A percentile compares a stretch with the other conserved stretches of the same genome.
Conservation (phyloP, 768 basidiomycete species). For the Coprinellus aureogranulatus region DNA sequence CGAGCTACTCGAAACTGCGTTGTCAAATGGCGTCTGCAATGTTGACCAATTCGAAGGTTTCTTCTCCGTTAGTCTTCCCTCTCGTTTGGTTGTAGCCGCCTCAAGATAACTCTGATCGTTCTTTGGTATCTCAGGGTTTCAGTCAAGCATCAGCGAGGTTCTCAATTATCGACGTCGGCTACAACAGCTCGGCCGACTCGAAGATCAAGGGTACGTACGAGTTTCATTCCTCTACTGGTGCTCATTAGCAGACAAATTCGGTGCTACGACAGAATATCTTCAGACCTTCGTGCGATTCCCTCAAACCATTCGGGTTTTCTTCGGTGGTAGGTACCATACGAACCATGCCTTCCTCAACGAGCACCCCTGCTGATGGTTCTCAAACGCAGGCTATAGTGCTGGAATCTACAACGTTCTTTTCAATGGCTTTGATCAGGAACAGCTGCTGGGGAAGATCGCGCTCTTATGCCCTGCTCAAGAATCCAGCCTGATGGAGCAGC, state of each 20-base stretch:
- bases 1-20: slow-evolving; percentile 49
- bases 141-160: slow-evolving; percentile 74
- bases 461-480: slow-evolving; percentile 50
- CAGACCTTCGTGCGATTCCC: slow-evolving; percentile 70
- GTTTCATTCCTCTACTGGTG: neutral
- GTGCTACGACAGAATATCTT: slow-evolving; percentile 54
- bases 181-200: slow-evolving; percentile 52
- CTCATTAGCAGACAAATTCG: neutral
- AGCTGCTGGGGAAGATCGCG: slow-evolving; percentile 65
- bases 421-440: slow-evolving; percentile 54
- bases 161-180: slow-evolving; percentile 65
- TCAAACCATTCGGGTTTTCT: slow-evolving; percentile 71
- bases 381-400: slow-evolving; percentile 51
- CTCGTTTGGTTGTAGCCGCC: neutral
- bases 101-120: neutral
- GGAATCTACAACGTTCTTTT: slow-evolving; percentile 57
- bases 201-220: slow-evolving; percentile 71
- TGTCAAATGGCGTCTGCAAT: slow-evolving; percentile 54
- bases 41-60: slow-evolving; percentile 71
- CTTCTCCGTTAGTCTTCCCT: slow-evolving; percentile 38
- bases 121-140: slow-evolving; percentile 47
- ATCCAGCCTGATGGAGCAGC: slow-evolving; percentile 31
- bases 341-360: neutral
- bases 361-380: slow-evolving; percentile 5
- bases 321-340: slow-evolving; percentile 51